Evolutionary conservation across 148 eudicot species (phyloP).

Genomic region (Rhododendron kiyosumense): DNA sequence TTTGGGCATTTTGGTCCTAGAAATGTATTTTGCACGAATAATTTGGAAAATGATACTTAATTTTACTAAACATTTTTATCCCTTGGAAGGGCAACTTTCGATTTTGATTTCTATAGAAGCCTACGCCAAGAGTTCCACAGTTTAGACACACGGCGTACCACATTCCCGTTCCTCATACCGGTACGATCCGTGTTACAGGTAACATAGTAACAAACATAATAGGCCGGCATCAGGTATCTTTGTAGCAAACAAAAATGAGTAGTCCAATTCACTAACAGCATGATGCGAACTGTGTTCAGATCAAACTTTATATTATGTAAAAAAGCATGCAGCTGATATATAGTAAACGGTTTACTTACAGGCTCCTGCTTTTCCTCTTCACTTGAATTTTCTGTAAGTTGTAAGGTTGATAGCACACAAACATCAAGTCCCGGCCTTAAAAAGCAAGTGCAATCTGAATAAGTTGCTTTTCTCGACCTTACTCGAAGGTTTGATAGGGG

Average conservation of each 20-base stretch:
- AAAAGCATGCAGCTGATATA: background rate
- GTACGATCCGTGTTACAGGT: no score
- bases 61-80: no score
- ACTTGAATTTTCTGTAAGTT: conserved; percentile 27
- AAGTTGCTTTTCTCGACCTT: conserved; percentile 65
- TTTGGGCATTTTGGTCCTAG: no score
- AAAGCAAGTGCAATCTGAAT: conserved; percentile 69
- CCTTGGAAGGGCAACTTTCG: no score
- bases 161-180: no score
- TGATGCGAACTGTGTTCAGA: background rate
- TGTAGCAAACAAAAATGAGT: background rate
- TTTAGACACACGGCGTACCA: no score
- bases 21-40: no score
- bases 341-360: conserved; percentile 2
- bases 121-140: no score
- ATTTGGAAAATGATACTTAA: no score
- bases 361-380: conserved; percentile 26
- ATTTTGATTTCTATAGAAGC: no score
- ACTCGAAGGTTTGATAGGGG: conserved; percentile 62
- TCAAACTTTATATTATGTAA: background rate
- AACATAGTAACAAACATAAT: background rate
- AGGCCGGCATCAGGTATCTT: background rate
- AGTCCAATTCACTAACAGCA: background rate
- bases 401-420: conserved; percentile 46
- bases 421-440: conserved; percentile 82